These are phyloP conservation scores for Zygotorulaspora sp. DNA, from an alignment of 805 yeast species.

Conservation along the genomic window DNA sequence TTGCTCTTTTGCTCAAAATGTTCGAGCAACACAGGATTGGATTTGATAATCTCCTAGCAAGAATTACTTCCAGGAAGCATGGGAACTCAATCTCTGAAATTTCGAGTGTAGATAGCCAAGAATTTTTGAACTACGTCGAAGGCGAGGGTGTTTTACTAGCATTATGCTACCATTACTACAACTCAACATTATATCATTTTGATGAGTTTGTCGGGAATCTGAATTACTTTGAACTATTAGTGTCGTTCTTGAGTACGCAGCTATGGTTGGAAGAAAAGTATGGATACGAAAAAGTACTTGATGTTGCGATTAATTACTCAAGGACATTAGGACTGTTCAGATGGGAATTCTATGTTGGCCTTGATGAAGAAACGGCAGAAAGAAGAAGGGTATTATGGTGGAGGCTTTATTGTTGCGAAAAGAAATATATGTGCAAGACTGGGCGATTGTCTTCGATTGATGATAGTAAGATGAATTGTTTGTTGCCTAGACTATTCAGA, in stretches of 20 bases:
- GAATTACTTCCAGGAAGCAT: constrained; percentile 6
- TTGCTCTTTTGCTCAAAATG: constrained; percentile 20
- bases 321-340: constrained; percentile 28
- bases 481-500: constrained; percentile 26
- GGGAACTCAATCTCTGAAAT: not conserved
- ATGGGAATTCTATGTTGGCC: constrained; percentile 36
- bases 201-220: constrained; percentile 16
- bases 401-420: constrained; percentile 29
- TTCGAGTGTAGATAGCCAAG: constrained; percentile 10
- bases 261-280: constrained; percentile 26
- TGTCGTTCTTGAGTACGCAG: constrained; percentile 24
- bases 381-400: constrained; percentile 31
- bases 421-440: constrained; percentile 10
- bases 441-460: constrained; percentile 24
- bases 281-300: constrained; percentile 23
- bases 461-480: constrained; percentile 23
- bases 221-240: constrained; percentile 27
- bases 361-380: constrained; percentile 31
- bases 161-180: constrained; percentile 24
- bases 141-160: constrained; percentile 25
- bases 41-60: constrained; percentile 20
- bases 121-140: constrained; percentile 18
- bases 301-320: constrained; percentile 24
- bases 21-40: constrained; percentile 16
- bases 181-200: constrained; percentile 22